phyloP scores from a whole-genome alignment of 768 basidiomycete genomes.

The Tubosaeta brunneosetosa region DNA sequence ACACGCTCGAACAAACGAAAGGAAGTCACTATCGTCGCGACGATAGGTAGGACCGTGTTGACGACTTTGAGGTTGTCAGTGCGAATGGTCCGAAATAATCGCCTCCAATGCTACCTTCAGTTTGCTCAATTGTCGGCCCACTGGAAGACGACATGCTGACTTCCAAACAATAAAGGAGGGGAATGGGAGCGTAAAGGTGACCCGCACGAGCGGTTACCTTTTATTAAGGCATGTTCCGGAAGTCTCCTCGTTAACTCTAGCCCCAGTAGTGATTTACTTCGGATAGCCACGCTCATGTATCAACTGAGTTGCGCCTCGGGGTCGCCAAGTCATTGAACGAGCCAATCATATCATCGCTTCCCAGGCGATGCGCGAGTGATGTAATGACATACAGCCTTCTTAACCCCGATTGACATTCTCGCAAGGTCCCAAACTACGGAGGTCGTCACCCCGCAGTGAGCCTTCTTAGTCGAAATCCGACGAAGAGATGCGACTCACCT shows the following conservation, averaged over 20 bases:
- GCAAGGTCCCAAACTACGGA: too few relatives aligned
- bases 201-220: neutral
- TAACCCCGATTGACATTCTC: neutral
- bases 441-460: too few relatives aligned
- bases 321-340: too few relatives aligned
- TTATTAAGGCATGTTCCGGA: neutral
- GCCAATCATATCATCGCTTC: neutral
- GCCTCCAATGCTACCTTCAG: neutral
- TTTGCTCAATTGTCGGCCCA: neutral
- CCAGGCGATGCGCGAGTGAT: neutral
- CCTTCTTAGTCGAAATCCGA: too few relatives aligned
- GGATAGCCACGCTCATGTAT: neutral
- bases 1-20: constrained; percentile 3
- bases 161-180: neutral
- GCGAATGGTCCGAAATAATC: neutral
- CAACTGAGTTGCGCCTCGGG: neutral
- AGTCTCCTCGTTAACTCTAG: neutral
- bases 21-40: constrained; percentile 1
- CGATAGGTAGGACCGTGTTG: neutral
- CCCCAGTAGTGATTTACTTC: neutral
- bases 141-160: neutral
- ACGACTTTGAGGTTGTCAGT: neutral
- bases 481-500: too few relatives aligned
- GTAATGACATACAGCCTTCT: neutral
- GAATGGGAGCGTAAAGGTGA: neutral